Evolutionary conservation across 2,329 filamentous ascomycete genomes (phyloP).

Genomic region (Cryoendolithus antarcticus): DNA sequence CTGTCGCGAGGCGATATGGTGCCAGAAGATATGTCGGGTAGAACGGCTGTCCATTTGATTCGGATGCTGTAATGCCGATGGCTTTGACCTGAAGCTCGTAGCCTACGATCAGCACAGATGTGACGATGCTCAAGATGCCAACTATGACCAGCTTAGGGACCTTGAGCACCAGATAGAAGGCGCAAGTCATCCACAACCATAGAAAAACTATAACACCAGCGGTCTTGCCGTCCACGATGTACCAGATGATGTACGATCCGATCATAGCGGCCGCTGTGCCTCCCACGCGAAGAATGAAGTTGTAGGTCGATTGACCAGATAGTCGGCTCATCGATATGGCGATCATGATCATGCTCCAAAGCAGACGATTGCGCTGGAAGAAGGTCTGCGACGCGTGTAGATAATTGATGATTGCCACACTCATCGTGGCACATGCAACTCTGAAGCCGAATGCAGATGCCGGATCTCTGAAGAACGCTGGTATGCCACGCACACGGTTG

Average conservation of each 20-base stretch:
- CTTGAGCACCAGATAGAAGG: conserved; percentile 58
- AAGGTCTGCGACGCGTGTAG: conserved; percentile 51
- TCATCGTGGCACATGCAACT: conserved; percentile 60
- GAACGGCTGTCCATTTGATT: conserved; percentile 52
- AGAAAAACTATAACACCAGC: conserved; percentile 56
- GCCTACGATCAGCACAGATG: conserved; percentile 33
- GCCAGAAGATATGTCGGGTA: conserved; percentile 59
- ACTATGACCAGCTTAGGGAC: conserved; percentile 51
- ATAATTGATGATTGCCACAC: conserved; percentile 55
- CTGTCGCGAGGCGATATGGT: conserved; percentile 57
- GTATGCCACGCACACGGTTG: conserved; percentile 45
- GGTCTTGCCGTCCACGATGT: conserved; percentile 53
- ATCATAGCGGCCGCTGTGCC: conserved; percentile 53
- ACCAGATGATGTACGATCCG: conserved; percentile 57
- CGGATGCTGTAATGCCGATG: conserved; percentile 45
- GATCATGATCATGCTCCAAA: conserved; percentile 67
- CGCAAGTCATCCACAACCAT: conserved; percentile 52
- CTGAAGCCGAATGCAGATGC: conserved; percentile 61
- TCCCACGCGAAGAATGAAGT: conserved; percentile 50
- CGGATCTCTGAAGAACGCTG: conserved; percentile 47
- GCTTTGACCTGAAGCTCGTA: conserved; percentile 55
- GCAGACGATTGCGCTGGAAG: conserved; percentile 55
- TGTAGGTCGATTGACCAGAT: conserved; percentile 60
- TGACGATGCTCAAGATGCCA: conserved; percentile 51
- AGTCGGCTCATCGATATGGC: conserved; percentile 58